Base-by-base conservation (phyloP, 768 basidiomycete genomes). In the Rhodocollybia butyracea region DNA sequence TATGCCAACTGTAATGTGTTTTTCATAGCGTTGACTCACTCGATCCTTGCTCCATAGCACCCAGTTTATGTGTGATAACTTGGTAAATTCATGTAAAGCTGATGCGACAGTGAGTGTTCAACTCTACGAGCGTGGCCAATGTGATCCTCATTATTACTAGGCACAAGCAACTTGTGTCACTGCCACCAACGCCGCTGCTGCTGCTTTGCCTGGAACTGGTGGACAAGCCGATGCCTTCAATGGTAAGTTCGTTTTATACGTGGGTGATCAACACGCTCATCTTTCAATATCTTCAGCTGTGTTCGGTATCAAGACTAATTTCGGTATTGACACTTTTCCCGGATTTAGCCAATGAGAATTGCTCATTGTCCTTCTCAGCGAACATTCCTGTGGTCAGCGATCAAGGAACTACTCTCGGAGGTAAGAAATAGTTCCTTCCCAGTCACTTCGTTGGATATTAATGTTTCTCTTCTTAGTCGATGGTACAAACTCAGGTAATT, bases 141-240 rank as follows among this genome's bases (percentile, higher is more conserved):
- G n/a, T n/a, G n/a, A n/a, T n/a, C n/a, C n/a, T n/a, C n/a, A n/a
- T n/a, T n/a, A n/a, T n/a, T n/a, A n/a, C n/a, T n/a, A n/a, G n/a
- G n/a, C n/a, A n/a, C n/a, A 76, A 63, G 70, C 69, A 27, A 75
- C 78, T n/a, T 85, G 83, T 58, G 66, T 68, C 2, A 63, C 59
- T 12, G 77, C 79, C 8, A 43, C 65, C 53, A 62, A 70, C 13
- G 77, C 78, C 45, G 79, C 78, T 8, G 32, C 34, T 13, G 32
- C 30, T 2, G 32, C 22, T 6, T 15, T 50, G 3, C 69, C 74
- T 1, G 69, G 70, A 46, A 76, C 77, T 17, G 84, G 84, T 56
- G 74, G 70, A 19, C 79, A 83, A 58, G 83, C 84, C 12, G 84
- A 85, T 69, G 75, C 72, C 5, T 78, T 78, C 66, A 78, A 78